Conservation (phyloP, 2,329 filamentous ascomycete species). For the Dactylellina parvicollis region DNA sequence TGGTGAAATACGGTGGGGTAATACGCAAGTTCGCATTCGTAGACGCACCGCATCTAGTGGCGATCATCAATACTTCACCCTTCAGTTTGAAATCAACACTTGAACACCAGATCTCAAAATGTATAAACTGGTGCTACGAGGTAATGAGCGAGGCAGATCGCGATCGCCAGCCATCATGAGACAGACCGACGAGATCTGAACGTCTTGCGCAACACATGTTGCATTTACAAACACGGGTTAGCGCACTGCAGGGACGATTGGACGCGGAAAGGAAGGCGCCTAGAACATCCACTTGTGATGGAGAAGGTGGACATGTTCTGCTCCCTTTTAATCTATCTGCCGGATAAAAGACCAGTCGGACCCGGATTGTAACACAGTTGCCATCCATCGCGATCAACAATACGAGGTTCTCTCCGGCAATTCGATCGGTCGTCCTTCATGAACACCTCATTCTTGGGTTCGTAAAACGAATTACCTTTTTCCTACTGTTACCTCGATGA, state of each 20-base stretch:
- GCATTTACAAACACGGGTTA: slow-evolving; percentile 22
- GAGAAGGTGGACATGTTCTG: not conserved
- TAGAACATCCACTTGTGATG: not conserved
- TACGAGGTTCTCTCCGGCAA: not conserved
- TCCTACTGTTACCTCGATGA: not conserved
- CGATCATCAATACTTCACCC: too few species aligned
- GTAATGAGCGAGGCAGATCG: too few species aligned
- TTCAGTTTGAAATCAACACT: too few species aligned
- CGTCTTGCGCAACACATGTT: not conserved
- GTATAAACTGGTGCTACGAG: too few species aligned
- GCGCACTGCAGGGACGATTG: not conserved
- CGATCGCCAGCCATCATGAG: not conserved
- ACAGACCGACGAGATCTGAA: not conserved
- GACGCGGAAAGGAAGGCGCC: not conserved
- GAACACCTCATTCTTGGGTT: slow-evolving; percentile 8
- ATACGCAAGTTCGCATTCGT: too few species aligned
- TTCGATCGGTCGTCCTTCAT: not conserved
- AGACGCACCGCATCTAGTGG: too few species aligned
- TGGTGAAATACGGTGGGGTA: too few species aligned
- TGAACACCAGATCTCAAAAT: too few species aligned
- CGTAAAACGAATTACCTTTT: slow-evolving; percentile 15
- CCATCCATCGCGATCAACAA: not conserved
- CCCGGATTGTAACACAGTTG: slow-evolving; percentile 43
- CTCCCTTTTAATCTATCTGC: slow-evolving; percentile 24
- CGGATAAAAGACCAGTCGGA: slow-evolving; percentile 30